Base-by-base conservation (phyloP, 2,329 filamentous ascomycete species). In the Neopestalotiopsis sp. region DNA sequence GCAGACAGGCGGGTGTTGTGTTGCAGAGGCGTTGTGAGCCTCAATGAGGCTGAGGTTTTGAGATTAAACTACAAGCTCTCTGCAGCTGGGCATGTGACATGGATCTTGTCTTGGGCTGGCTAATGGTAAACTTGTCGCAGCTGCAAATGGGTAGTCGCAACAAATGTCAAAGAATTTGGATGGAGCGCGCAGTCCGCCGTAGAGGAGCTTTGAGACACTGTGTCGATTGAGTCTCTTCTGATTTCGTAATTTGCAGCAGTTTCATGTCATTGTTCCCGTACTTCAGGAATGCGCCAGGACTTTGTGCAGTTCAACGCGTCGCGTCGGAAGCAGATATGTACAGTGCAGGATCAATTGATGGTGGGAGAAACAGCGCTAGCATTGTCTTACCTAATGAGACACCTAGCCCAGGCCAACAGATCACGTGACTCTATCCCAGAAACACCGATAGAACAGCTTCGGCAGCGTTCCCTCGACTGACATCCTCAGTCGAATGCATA, bases 11-110 rank as follows among this genome's bases (percentile, higher is more conserved):
- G 64, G 20, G n/a, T 7, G 6, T 38, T 30, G 14, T 40, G 42
- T 20, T 24, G 20, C 28, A 14, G 24, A 28, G 32, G 62, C 62
- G 32, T 65, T 14, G 62, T 40, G 4, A 65, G 62, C 62, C 45
- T 34, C 64, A 58, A 20, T 49, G 32, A 66, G 52, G 64, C 52
- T 58, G 32, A 57, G n/a, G 12, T 38, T 45, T n/a, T 28, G 24
- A 24, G 52, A 24, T 57, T 34, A 57, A 17, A 65, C 38, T n/a
- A 65, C 20, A 59, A 17, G 24, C 61, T 17, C 60, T 67, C 65
- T 32, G 65, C 45, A 56, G 45, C 10, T 45, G 64, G 64, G 64
- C 52, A 34, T 58, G 65, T n/a, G 65, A 67, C 65, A 67, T 67
- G 52, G 56, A 61, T 60, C 34, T 38, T 38, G 34, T 38, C 4